Evolutionary conservation across 2,329 filamentous ascomycete genomes (phyloP).

Genomic region (Neofusicoccum laricinum): DNA sequence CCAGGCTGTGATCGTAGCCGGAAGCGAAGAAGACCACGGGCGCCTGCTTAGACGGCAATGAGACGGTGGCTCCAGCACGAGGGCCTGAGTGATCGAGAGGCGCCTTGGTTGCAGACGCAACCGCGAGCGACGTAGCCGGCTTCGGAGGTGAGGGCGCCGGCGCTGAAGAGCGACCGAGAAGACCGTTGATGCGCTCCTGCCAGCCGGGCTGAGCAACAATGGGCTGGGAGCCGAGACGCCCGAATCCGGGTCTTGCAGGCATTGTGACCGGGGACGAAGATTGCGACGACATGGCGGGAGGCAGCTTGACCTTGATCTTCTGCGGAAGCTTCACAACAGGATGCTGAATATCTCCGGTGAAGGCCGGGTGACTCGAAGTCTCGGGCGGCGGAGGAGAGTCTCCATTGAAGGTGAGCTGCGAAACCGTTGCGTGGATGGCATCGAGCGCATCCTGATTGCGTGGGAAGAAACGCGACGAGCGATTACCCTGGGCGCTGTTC

Average conservation of each 20-base stretch:
- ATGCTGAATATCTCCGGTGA: slow-evolving; percentile 62
- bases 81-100: slow-evolving; percentile 1
- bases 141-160: slow-evolving; percentile 8
- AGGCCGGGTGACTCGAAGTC: slow-evolving; percentile 69
- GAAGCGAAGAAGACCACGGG: not conserved
- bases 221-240: slow-evolving; percentile 34
- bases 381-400: slow-evolving; percentile 63
- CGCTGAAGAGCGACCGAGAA: slow-evolving; percentile 43
- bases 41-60: slow-evolving; percentile 3
- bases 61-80: slow-evolving; percentile 2
- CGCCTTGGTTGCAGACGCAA: slow-evolving; percentile 12
- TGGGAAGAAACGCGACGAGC: slow-evolving; percentile 38
- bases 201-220: slow-evolving; percentile 50
- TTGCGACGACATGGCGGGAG: slow-evolving; percentile 51
- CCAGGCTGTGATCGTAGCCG: not conserved
- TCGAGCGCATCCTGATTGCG: slow-evolving; percentile 4
- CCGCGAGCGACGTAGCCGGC: not conserved
- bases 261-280: slow-evolving; percentile 40
- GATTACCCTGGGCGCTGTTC: not conserved
- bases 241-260: slow-evolving; percentile 27
- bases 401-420: slow-evolving; percentile 2
- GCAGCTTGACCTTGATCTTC: slow-evolving; percentile 76
- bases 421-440: not conserved
- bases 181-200: slow-evolving; percentile 81
- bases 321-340: slow-evolving; percentile 70